A percentile compares a stretch with the other conserved stretches of the same genome.
phyloP scores from a whole-genome alignment of 768 basidiomycete species.

The Boletus huronensis region DNA sequence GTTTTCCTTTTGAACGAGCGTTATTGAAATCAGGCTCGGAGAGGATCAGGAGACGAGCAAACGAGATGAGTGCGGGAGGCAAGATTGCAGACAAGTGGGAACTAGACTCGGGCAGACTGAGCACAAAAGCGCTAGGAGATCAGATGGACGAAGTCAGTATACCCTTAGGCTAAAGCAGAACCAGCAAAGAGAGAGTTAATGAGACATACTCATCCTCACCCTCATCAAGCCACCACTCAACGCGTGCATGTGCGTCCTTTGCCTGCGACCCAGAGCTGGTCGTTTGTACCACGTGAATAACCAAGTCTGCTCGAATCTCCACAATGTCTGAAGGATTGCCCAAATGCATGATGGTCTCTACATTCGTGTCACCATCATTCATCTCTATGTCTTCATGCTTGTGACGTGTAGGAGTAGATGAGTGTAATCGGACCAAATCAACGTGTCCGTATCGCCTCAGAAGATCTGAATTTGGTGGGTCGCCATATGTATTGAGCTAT shows the following conservation, averaged over 20 bases:
- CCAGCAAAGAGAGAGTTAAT: not conserved
- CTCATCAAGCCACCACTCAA: conserved; percentile 93
- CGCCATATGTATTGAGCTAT: conserved; percentile 95
- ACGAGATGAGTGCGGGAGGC: conserved; percentile 58
- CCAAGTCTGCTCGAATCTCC: conserved; percentile 70
- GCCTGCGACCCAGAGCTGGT: conserved; percentile 10
- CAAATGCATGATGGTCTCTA: conserved; percentile 7
- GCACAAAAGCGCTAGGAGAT: conserved; percentile 9
- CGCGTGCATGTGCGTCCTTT: conserved; percentile 36
- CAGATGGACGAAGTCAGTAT: not conserved
- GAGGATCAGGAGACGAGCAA: conserved; percentile 61
- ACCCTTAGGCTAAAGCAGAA: not conserved
- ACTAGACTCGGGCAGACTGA: conserved; percentile 31
- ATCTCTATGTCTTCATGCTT: conserved; percentile 10
- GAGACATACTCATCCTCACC: conserved; percentile 80
- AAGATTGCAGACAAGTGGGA: conserved; percentile 55
- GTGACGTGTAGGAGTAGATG: not conserved
- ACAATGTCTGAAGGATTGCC: conserved; percentile 82
- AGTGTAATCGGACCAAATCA: conserved; percentile 61
- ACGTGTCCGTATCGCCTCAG: conserved; percentile 94
- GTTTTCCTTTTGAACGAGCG: conserved; percentile 56
- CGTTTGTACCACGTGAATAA: conserved; percentile 42
- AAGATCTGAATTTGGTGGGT: conserved; percentile 88
- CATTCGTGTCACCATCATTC: conserved; percentile 15
- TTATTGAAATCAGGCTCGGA: conserved; percentile 57